These are phyloP conservation scores for Flaveria trinervia DNA, from an alignment of 129 eudicot genomes.

Conservation along the genomic window DNA sequence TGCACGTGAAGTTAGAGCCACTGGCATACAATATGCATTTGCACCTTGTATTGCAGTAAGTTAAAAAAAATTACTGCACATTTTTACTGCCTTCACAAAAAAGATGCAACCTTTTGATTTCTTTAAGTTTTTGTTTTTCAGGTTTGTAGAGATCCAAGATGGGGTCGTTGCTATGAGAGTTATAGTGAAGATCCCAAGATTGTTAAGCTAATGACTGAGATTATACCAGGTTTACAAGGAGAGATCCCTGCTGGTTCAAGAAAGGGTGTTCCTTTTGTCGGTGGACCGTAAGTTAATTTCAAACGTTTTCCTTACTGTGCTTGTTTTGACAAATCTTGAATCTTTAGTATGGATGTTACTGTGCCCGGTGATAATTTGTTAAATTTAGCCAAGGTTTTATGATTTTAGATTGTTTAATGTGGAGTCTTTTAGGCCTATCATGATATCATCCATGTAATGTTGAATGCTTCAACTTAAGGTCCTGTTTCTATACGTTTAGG, in stretches of 20 bases:
- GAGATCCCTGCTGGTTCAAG: slow-evolving; percentile 42
- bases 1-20: slow-evolving; percentile 90
- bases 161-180: slow-evolving; percentile 60
- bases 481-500: background rate
- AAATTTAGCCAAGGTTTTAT: background rate
- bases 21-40: slow-evolving; percentile 80
- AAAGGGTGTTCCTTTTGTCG: slow-evolving; percentile 43
- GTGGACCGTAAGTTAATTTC: slow-evolving; percentile 37
- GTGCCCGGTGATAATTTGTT: background rate
- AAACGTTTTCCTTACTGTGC: background rate
- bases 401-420: background rate
- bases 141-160: slow-evolving; percentile 70
- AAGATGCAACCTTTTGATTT: slow-evolving; percentile 1
- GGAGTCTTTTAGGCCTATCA: slow-evolving; percentile 1
- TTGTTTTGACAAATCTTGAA: slow-evolving; percentile 1
- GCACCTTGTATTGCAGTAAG: slow-evolving; percentile 89
- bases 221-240: slow-evolving; percentile 49
- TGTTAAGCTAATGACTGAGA: slow-evolving; percentile 46
- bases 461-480: background rate
- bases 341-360: background rate
- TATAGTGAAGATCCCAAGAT: slow-evolving; percentile 55
- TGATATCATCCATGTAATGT: background rate
- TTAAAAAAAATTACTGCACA: background rate
- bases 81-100: slow-evolving; percentile 3
- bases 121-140: slow-evolving; percentile 19